Evolutionary conservation across 129 eudicot genomes (phyloP).

Genomic region (Deinandra increscens): DNA sequence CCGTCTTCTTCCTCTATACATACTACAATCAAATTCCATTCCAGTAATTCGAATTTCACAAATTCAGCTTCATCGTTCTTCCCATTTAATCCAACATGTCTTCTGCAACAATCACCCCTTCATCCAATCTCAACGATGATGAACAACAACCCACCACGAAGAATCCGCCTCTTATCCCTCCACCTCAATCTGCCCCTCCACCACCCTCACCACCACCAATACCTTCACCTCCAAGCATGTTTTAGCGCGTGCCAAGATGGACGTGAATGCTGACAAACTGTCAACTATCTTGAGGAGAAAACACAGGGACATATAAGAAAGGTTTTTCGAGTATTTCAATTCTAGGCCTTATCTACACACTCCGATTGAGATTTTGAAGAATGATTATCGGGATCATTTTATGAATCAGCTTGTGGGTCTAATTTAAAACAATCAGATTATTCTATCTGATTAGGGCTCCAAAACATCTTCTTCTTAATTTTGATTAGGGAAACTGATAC

Average conservation of each 20-base stretch:
- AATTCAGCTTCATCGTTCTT: background rate
- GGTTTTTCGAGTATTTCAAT: slow-evolving; percentile 64
- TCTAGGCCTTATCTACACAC: slow-evolving; percentile 81
- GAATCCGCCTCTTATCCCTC: slow-evolving; percentile 58
- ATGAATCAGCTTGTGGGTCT: slow-evolving; percentile 69
- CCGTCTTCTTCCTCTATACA: background rate
- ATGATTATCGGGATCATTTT: slow-evolving; percentile 81
- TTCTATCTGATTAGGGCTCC: too few relatives aligned
- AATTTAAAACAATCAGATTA: too few relatives aligned
- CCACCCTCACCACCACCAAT: background rate
- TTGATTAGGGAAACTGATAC: too few relatives aligned
- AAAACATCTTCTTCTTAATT: too few relatives aligned
- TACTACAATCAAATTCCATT: background rate
- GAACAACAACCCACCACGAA: slow-evolving; percentile 44
- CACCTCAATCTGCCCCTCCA: slow-evolving; percentile 53
- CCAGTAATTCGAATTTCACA: background rate
- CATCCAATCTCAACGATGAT: slow-evolving; percentile 13
- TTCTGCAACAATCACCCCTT: slow-evolving; percentile 19
- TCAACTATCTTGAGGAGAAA: slow-evolving; percentile 65
- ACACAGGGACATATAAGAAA: slow-evolving; percentile 69
- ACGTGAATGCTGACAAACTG: slow-evolving; percentile 39
- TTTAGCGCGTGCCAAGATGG: slow-evolving; percentile 45
- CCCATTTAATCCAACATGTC: slow-evolving; percentile 30
- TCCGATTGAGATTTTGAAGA: slow-evolving; percentile 78
- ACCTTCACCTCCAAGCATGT: slow-evolving; percentile 39